Conservation (phyloP, 495 filamentous ascomycete genomes). For the Trichocladium uniseriatum region DNA sequence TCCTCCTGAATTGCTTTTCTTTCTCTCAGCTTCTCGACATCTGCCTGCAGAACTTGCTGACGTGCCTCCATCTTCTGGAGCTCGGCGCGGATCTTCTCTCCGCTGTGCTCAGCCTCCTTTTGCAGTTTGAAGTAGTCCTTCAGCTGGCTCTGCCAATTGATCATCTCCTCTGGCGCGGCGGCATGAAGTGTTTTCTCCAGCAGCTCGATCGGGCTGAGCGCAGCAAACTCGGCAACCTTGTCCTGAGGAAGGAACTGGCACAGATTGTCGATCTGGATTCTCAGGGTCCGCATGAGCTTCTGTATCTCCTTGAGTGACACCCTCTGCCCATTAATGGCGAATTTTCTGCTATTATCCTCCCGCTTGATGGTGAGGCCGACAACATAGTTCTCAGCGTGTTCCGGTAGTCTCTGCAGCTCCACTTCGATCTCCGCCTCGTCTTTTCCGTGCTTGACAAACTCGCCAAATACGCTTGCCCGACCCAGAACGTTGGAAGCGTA, state of each 20-base stretch:
- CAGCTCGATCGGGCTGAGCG: conserved; percentile 73
- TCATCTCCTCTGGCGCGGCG: conserved; percentile 70
- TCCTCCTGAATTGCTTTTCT: conserved; percentile 56
- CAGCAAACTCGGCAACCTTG: conserved; percentile 89
- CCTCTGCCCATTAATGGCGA: conserved; percentile 56
- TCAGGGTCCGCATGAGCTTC: conserved; percentile 54
- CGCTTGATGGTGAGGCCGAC: conserved; percentile 67
- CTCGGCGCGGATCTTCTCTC: conserved; percentile 49
- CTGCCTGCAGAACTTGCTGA: conserved; percentile 68
- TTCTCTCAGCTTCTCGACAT: conserved; percentile 75
- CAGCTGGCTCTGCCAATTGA: conserved; percentile 65
- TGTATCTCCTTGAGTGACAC: conserved; percentile 50
- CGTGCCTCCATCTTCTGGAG: conserved; percentile 58
- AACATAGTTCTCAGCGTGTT: conserved; percentile 51
- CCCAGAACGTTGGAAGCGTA: conserved; percentile 77
- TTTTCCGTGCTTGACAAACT: conserved; percentile 88
- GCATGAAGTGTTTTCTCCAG: conserved; percentile 78
- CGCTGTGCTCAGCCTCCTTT: conserved; percentile 51
- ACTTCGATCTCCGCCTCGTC: conserved; percentile 77
- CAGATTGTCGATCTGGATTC: conserved; percentile 93
- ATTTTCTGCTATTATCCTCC: conserved; percentile 71
- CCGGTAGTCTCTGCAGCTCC: conserved; percentile 58
- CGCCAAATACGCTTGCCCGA: conserved; percentile 71
- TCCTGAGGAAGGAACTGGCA: conserved; percentile 98
- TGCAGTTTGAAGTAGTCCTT: conserved; percentile 61